Evolutionary conservation across 2,329 filamentous ascomycete species (phyloP).

Genomic region (Aspergillus fijiensis): DNA sequence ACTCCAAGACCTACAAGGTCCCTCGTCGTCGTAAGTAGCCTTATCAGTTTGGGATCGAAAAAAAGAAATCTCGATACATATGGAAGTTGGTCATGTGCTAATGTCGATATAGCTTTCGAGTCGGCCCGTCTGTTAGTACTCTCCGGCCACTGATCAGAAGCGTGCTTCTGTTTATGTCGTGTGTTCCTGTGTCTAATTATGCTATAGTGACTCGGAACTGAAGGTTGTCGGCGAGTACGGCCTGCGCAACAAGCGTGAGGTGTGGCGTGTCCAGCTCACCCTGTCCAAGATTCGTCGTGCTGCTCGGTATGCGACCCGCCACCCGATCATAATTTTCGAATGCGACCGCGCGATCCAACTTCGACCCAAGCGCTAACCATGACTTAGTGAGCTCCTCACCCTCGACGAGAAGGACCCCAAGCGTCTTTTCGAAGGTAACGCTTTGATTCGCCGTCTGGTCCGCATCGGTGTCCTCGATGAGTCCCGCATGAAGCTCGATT

Average conservation of each 20-base stretch:
- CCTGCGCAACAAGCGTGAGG: conserved; percentile 99
- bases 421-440: conserved; percentile 99
- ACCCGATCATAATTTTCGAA: not conserved
- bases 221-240: conserved; percentile 99
- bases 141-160: conserved; percentile 95
- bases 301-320: conserved; percentile 72
- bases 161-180: conserved; percentile 97
- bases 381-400: conserved; percentile 90
- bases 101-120: conserved; percentile 72
- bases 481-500: conserved; percentile 99
- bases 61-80: conserved; percentile 11
- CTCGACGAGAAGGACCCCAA: conserved; percentile 99
- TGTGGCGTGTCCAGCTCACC: conserved; percentile 99
- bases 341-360: not conserved
- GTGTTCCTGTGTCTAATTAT: conserved; percentile 69
- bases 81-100: conserved; percentile 32
- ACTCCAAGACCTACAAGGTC: conserved; percentile 99
- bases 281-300: conserved; percentile 99
- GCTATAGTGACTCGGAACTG: conserved; percentile 90
- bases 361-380: conserved; percentile 10
- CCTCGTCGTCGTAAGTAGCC: conserved; percentile 71
- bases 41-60: conserved; percentile 17
- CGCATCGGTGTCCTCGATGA: conserved; percentile 99
- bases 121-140: conserved; percentile 98
- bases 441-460: conserved; percentile 99